These are phyloP conservation scores for Hypoxylon sp. DNA, from an alignment of 2,329 filamentous ascomycete genomes.

Conservation along the genomic window DNA sequence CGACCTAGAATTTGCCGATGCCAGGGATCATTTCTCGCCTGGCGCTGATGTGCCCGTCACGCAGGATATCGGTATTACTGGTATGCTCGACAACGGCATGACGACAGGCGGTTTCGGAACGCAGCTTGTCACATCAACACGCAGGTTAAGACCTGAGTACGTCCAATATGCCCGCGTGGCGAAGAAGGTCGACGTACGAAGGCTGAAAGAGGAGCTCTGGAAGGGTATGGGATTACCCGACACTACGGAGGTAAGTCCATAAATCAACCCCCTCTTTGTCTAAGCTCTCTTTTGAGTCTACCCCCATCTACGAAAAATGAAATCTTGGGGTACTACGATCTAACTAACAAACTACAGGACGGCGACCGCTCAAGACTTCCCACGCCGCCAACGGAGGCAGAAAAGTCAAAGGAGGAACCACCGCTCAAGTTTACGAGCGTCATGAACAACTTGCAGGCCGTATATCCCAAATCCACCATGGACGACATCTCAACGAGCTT, in stretches of 20 bases:
- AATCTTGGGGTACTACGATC: not conserved
- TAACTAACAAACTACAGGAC: conserved; percentile 46
- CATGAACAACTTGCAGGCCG: conserved; percentile 88
- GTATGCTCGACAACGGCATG: conserved; percentile 66
- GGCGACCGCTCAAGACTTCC: conserved; percentile 52
- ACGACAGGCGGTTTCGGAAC: conserved; percentile 71
- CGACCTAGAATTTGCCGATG: conserved; percentile 83
- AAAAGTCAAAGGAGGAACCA: conserved; percentile 61
- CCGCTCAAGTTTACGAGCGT: conserved; percentile 88
- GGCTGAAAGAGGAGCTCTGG: conserved; percentile 80
- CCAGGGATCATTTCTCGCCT: conserved; percentile 83
- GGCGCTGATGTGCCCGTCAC: conserved; percentile 67
- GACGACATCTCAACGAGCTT: conserved; percentile 93
- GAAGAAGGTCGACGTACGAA: conserved; percentile 79
- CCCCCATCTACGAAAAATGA: too few species aligned
- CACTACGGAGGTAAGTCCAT: conserved; percentile 62
- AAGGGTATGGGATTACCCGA: conserved; percentile 73
- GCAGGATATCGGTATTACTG: conserved; percentile 63
- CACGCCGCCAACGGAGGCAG: conserved; percentile 48
- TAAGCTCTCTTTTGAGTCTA: not conserved
- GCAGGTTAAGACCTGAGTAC: conserved; percentile 75
- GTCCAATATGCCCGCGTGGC: conserved; percentile 79
- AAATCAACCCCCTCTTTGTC: not conserved
- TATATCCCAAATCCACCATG: conserved; percentile 89
- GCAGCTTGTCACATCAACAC: conserved; percentile 75